Evolutionary conservation across 148 eudicot genomes (phyloP), one percentile per base, ranked within the genome.

Genomic region (Pouteria glomerata): DNA sequence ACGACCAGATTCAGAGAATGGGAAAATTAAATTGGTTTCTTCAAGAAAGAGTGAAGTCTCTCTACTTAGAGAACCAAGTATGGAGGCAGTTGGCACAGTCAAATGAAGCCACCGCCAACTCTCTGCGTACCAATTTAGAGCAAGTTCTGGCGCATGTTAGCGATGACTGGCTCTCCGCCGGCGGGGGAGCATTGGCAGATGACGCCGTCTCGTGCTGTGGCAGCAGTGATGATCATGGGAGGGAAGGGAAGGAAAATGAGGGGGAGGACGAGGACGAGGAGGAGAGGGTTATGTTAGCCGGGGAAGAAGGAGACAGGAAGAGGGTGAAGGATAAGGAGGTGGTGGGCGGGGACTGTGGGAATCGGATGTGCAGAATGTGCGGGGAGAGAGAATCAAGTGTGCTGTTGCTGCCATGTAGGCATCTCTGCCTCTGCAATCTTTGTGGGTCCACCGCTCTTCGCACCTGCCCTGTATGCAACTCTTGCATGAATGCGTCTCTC

Each of bases 381-480:
- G 80, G 82, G 11, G 76, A 76, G 73, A 66, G 75, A 21, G 82
- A 82, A 33, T 76, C 80, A 26, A 59, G 82, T 42, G 85, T 82
- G 73, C 39, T 82, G 82, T 42, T 82, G 73, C 44, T 82, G 73
- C 85, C 85, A 57, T 82, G 85, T 51, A 63, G 82, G 80, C 85
- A 82, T 62, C 73, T 82, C 1, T 82, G 85, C 70, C 77, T 82
- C 0, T 82, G 85, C 63, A 37, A 34, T 1, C 35, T 18, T 6
- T 82, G 85, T 77, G 85, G 82, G 71, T 50, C 77, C 45, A 60
- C 71, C 31, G 62, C 45, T 10, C 24, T 15, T 21, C 34, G n/a
- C 6, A 44, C 69, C 0, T 82, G 85, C 66, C 85, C 82, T 15
- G 80, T 82, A 7, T 82, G 85, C 41, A 76, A 76, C 31, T 62